A percentile compares a stretch with the other conserved stretches of the same genome.
Evolutionary conservation across 2,329 filamentous ascomycete species (phyloP).

Genomic region (Neonectria ditissima): DNA sequence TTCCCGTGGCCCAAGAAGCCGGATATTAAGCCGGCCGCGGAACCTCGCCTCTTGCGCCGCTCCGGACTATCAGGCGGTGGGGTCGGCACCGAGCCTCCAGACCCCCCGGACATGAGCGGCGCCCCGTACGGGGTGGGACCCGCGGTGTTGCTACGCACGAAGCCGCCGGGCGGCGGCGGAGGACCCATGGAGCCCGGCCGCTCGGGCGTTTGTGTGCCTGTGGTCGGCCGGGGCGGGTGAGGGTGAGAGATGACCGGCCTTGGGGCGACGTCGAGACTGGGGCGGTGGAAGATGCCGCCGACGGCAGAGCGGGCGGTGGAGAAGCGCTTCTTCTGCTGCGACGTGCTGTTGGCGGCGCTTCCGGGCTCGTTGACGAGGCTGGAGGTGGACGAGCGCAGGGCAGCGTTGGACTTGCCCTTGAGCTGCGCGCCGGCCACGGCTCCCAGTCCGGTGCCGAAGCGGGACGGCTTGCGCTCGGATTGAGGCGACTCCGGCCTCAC

Average conservation of each 20-base stretch:
- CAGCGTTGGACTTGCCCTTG: slow-evolving; percentile 32
- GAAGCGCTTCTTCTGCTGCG: slow-evolving; percentile 58
- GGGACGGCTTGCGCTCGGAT: slow-evolving; percentile 54
- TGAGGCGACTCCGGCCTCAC: slow-evolving; percentile 36
- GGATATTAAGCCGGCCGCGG: slow-evolving; percentile 47
- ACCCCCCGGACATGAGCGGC: slow-evolving; percentile 20
- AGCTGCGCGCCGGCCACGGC: slow-evolving; percentile 31
- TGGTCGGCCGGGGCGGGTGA: slow-evolving; percentile 31
- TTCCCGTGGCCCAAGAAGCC: slow-evolving; percentile 46
- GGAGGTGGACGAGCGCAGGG: slow-evolving; percentile 40
- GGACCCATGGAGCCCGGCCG: slow-evolving; percentile 28
- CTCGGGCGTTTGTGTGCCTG: slow-evolving; percentile 31
- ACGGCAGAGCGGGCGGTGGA: slow-evolving; percentile 53
- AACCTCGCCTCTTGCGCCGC: slow-evolving; percentile 46
- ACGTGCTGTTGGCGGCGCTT: slow-evolving; percentile 22
- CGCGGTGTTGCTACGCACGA: slow-evolving; percentile 41
- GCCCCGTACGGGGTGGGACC: slow-evolving; percentile 34
- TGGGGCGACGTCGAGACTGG: slow-evolving; percentile 29
- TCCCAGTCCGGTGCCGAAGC: slow-evolving; percentile 50
- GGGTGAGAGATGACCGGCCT: slow-evolving; percentile 38
- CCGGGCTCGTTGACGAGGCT: slow-evolving; percentile 37
- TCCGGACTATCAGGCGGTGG: slow-evolving; percentile 26
- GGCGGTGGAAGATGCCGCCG: slow-evolving; percentile 44
- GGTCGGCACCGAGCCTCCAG: slow-evolving; percentile 9
- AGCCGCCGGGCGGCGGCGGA: slow-evolving; percentile 27